Percentiles rank a stretch among this genome's conserved stretches.
phyloP scores from a whole-genome alignment of 2,329 filamentous ascomycete genomes.

The Penicillium occitanis region DNA sequence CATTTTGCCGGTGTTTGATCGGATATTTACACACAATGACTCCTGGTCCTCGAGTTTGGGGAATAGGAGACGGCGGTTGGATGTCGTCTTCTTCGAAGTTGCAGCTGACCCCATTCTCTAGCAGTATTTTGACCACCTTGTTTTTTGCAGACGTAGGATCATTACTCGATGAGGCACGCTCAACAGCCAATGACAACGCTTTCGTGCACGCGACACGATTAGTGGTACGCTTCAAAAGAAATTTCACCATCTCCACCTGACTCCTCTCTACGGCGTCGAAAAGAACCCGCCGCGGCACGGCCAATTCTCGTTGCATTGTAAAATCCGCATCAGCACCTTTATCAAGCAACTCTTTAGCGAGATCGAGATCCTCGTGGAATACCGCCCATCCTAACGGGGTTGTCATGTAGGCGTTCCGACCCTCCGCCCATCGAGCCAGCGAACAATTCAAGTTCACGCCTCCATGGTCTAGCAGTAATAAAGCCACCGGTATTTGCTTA shows the following conservation, averaged over 20 bases:
- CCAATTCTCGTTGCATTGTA: background rate
- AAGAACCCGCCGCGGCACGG: background rate
- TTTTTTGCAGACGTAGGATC: background rate
- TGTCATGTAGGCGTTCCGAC: background rate
- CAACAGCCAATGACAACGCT: background rate
- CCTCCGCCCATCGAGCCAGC: background rate
- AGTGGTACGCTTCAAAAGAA: background rate
- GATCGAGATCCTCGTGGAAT: background rate
- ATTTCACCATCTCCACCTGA: background rate
- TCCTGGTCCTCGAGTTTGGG: background rate
- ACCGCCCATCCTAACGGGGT: background rate
- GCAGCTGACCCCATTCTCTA: background rate
- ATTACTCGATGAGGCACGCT: background rate
- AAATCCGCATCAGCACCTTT: background rate
- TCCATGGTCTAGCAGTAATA: background rate
- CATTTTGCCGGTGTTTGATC: background rate
- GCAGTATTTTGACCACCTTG: background rate
- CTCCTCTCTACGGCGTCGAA: background rate
- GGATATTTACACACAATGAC: background rate
- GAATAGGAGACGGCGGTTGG: background rate
- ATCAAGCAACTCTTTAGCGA: background rate
- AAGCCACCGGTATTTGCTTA: background rate
- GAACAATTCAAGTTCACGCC: conserved; percentile 2
- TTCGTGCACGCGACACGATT: background rate
- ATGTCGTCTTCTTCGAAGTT: conserved; percentile 7